Evolutionary conservation across 306 rosid species (phyloP).

Genomic region (Aeschynomene evenia): DNA sequence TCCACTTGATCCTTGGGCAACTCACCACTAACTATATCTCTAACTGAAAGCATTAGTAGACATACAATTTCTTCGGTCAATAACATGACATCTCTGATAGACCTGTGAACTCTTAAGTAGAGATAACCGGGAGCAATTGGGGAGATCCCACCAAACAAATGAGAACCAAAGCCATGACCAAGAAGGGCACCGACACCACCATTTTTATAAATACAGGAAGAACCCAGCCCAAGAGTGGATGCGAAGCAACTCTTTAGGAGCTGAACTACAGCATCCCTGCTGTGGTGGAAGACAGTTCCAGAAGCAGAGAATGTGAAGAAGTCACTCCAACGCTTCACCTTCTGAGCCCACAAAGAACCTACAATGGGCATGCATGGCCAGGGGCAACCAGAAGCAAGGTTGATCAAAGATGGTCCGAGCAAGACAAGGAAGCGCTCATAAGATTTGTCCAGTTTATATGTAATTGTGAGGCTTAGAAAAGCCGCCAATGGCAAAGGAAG

Average conservation of each 20-base stretch:
- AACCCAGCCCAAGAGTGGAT: slow-evolving; percentile 68
- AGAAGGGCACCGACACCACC: slow-evolving; percentile 92
- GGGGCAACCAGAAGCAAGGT: slow-evolving; percentile 87
- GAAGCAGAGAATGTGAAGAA: slow-evolving; percentile 83
- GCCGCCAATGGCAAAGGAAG: slow-evolving; percentile 98
- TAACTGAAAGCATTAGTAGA: slow-evolving; percentile 74
- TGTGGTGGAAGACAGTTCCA: slow-evolving; percentile 88
- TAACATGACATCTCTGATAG: slow-evolving; percentile 69
- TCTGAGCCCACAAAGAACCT: slow-evolving; percentile 96
- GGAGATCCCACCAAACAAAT: slow-evolving; percentile 70
- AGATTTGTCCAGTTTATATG: slow-evolving; percentile 81
- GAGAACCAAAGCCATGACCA: slow-evolving; percentile 92
- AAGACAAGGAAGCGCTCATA: slow-evolving; percentile 74
- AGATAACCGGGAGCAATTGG: slow-evolving; percentile 95
- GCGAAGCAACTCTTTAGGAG: slow-evolving; percentile 90
- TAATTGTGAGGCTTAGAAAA: slow-evolving; percentile 90
- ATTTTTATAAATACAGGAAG: slow-evolving; percentile 47
- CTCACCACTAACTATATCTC: slow-evolving; percentile 60
- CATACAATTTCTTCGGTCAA: slow-evolving; percentile 75
- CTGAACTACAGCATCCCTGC: slow-evolving; percentile 72
- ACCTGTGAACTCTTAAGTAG: slow-evolving; percentile 69
- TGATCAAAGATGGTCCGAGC: slow-evolving; percentile 77
- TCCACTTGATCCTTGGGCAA: slow-evolving; percentile 46
- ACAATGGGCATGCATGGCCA: slow-evolving; percentile 99
- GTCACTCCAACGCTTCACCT: slow-evolving; percentile 94